Evolutionary conservation across 2,329 filamentous ascomycete species (phyloP).

Genomic region (Gyromitra esculenta): DNA sequence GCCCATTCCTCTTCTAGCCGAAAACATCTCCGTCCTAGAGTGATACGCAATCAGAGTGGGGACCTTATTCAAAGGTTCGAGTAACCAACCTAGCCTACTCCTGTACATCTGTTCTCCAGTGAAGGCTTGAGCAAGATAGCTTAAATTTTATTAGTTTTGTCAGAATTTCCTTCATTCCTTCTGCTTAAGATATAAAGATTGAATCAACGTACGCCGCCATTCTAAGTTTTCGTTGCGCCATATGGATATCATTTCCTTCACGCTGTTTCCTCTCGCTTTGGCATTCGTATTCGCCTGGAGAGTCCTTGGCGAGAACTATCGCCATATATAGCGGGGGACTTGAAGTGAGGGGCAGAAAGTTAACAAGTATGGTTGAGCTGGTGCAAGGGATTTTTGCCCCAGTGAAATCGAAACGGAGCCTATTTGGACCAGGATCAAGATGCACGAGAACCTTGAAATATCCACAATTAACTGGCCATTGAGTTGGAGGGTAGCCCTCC

Average conservation of each 20-base stretch:
- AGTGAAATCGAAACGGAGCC: slow-evolving; percentile 83
- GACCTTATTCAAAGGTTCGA: not conserved
- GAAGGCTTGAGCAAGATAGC: slow-evolving; percentile 94
- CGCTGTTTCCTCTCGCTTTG: slow-evolving; percentile 73
- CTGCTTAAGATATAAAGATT: not conserved
- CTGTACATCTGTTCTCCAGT: slow-evolving; percentile 96
- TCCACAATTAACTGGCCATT: slow-evolving; percentile 87
- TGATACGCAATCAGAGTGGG: slow-evolving; percentile 2
- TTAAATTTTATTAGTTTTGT: slow-evolving; percentile 28
- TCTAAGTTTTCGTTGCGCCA: slow-evolving; percentile 86
- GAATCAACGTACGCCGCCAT: slow-evolving; percentile 73
- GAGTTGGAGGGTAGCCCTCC: slow-evolving; percentile 81
- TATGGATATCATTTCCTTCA: slow-evolving; percentile 78
- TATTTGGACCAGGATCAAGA: slow-evolving; percentile 90
- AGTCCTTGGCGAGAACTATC: slow-evolving; percentile 87
- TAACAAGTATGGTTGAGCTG: slow-evolving; percentile 53
- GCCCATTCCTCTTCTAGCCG: slow-evolving; percentile 96
- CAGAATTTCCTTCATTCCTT: slow-evolving; percentile 18
- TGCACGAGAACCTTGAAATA: slow-evolving; percentile 93
- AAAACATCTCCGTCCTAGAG: slow-evolving; percentile 61
- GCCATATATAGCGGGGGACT: slow-evolving; percentile 85
- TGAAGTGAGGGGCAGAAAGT: slow-evolving; percentile 56
- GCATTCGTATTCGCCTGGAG: slow-evolving; percentile 83
- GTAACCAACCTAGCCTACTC: slow-evolving; percentile 75
- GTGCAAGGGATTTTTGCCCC: slow-evolving; percentile 48